These are phyloP conservation scores for Aspergillus diversus DNA, from an alignment of 495 filamentous ascomycete species.

Conservation along the genomic window DNA sequence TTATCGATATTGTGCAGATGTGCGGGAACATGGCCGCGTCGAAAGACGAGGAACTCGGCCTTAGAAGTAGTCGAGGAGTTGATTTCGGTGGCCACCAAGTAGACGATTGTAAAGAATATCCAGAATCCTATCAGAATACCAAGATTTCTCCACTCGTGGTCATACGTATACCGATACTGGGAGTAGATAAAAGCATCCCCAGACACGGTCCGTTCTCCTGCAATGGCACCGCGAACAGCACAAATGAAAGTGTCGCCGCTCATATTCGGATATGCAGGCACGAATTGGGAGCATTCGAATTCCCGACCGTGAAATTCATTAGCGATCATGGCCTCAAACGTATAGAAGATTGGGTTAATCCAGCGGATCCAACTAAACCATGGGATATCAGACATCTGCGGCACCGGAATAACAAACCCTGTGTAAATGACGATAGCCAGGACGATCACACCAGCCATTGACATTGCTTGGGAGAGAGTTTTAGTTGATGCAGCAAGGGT, in stretches of 20 bases:
- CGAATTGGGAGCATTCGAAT: constrained; percentile 51
- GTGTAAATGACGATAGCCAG: constrained; percentile 52
- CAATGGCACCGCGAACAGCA: constrained; percentile 55
- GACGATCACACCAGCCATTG: constrained; percentile 50
- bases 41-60: constrained; percentile 48
- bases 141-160: constrained; percentile 68
- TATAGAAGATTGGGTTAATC: constrained; percentile 51
- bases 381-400: constrained; percentile 46
- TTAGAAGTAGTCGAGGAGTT: constrained; percentile 49
- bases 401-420: constrained; percentile 49
- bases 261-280: constrained; percentile 56
- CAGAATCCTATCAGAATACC: constrained; percentile 68
- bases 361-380: constrained; percentile 57
- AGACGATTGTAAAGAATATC: constrained; percentile 59
- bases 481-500: constrained; percentile 51
- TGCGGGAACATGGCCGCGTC: constrained; percentile 42
- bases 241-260: constrained; percentile 52
- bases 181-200: constrained; percentile 58
- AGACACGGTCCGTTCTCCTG: constrained; percentile 54
- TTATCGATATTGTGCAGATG: constrained; percentile 39
- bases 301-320: constrained; percentile 64
- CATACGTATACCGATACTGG: constrained; percentile 58
- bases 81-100: constrained; percentile 49
- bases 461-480: constrained; percentile 54
- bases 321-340: constrained; percentile 46